Evolutionary conservation across 306 rosid species (phyloP), one percentile per base, ranked within the genome.

Genomic region (Leucaena leucocephala): DNA sequence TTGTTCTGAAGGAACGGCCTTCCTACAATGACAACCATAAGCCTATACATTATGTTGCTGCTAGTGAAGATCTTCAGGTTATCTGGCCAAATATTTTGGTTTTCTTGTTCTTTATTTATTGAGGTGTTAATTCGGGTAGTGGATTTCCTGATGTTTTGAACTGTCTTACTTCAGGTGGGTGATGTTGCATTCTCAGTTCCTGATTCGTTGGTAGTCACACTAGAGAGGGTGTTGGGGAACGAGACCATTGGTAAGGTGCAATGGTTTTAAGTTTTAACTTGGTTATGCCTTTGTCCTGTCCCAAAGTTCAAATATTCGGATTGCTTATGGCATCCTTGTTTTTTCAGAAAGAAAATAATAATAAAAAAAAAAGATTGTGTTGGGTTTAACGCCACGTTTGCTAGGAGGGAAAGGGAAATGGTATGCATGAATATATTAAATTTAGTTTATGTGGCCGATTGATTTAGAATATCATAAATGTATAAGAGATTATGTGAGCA

Each of bases 121-220:
- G 14, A 13, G 27, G 8, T 35, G 52, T 17, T 40, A 19, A 52
- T 46, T 81, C 40, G 33, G 59, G 77, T 62, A 8, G 61, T 75
- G 46, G 75, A 57, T 79, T 72, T 78, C 19, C n/a, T 58, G 65
- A 66, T 63, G 54, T 12, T 78, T 54, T 49, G 22, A 45, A 12
- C 43, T 75, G 12, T 71, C 45, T 68, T 58, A 2, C 40, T 72
- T 85, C 74, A 93, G 99, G 91, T 59, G 57, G 99, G 99, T 19
- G 99, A 95, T 86, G 90, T 93, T 79, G 99, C 93, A 80, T 93
- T 91, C 76, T 86, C 94, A 1, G 91, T 93, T 80, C 99, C 99
- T 4, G 85, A 83, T 88, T 90, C 99, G 2, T 78, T 95, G 78
- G 94, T 95, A 5, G 98, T 95, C 44, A 95, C 98, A 7, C 96